Conservation (phyloP, 257 asterid genomes). For the Gynochthodes officinalis region DNA sequence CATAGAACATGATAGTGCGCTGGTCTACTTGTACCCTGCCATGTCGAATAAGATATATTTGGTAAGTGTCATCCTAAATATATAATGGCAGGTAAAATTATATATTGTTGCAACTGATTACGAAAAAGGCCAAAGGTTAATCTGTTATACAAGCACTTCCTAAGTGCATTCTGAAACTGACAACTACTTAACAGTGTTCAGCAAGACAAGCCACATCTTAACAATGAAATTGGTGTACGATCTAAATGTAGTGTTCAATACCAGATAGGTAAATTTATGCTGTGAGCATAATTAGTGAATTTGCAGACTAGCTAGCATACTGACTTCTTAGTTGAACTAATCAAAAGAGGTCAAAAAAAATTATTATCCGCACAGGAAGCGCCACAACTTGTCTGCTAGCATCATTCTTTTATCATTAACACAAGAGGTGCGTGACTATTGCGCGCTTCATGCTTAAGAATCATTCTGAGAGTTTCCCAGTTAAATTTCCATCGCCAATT, state of each 20-base stretch:
- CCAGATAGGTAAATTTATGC: too few relatives aligned
- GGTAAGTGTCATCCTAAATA: too few relatives aligned
- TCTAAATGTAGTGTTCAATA: not conserved
- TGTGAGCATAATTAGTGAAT: too few relatives aligned
- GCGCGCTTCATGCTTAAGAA: not conserved
- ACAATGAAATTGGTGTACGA: not conserved
- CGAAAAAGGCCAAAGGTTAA: not conserved
- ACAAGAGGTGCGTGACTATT: too few relatives aligned
- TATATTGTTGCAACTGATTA: too few relatives aligned
- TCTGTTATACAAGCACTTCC: slow-evolving; percentile 1
- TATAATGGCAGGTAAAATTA: too few relatives aligned
- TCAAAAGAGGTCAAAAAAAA: too few relatives aligned
- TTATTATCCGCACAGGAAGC: too few relatives aligned
- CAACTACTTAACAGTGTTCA: not conserved
- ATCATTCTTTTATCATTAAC: too few relatives aligned
- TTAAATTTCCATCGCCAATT: not conserved
- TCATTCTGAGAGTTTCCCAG: not conserved
- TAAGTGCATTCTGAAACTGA: not conserved
- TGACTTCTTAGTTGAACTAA: too few relatives aligned
- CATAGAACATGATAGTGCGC: slow-evolving; percentile 99
- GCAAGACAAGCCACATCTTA: not conserved
- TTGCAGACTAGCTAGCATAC: too few relatives aligned
- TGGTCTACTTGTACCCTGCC: slow-evolving; percentile 94
- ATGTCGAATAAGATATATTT: not conserved
- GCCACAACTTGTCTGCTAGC: too few relatives aligned